A percentile compares a stretch with the other conserved stretches of the same genome.
These are phyloP conservation scores for Paspalum notatum DNA, from an alignment of 176 grass and related monocot genomes.

Conservation along the genomic window DNA sequence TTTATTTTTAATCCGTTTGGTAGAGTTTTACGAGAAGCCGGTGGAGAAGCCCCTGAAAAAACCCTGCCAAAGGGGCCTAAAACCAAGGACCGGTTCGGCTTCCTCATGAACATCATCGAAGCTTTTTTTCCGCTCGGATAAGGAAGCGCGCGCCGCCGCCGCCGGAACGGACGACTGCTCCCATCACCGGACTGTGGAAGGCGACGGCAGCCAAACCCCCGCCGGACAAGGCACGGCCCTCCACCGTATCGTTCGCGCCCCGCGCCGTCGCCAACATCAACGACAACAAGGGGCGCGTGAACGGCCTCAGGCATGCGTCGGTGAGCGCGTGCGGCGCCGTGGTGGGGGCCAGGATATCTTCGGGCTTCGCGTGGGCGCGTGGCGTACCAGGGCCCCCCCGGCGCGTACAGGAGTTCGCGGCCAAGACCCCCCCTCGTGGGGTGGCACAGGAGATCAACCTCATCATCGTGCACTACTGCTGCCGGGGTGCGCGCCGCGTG, in stretches of 20 bases:
- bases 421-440: conserved; percentile 87
- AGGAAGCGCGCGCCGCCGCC: too few species aligned
- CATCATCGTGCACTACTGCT: conserved; percentile 98
- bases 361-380: conserved; percentile 69
- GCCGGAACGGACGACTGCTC: too few species aligned
- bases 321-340: conserved; percentile 51
- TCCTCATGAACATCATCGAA: too few species aligned
- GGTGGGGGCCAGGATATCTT: conserved; percentile 33
- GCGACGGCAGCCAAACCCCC: conserved; percentile 31
- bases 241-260: conserved; percentile 31
- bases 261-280: conserved; percentile 33
- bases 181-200: too few species aligned
- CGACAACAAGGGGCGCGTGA: not conserved
- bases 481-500: conserved; percentile 66
- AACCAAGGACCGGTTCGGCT: too few species aligned
- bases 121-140: too few species aligned
- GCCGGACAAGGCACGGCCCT: not conserved
- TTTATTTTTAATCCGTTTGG: too few species aligned
- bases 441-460: conserved; percentile 84
- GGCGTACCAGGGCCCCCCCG: conserved; percentile 82
- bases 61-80: too few species aligned
- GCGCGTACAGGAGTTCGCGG: conserved; percentile 95
- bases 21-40: too few species aligned
- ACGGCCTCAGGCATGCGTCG: conserved; percentile 1
- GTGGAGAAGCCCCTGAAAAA: too few species aligned